These are phyloP conservation scores for Didymella keratinophila DNA, from an alignment of 2,329 filamentous ascomycete species.

Conservation along the genomic window DNA sequence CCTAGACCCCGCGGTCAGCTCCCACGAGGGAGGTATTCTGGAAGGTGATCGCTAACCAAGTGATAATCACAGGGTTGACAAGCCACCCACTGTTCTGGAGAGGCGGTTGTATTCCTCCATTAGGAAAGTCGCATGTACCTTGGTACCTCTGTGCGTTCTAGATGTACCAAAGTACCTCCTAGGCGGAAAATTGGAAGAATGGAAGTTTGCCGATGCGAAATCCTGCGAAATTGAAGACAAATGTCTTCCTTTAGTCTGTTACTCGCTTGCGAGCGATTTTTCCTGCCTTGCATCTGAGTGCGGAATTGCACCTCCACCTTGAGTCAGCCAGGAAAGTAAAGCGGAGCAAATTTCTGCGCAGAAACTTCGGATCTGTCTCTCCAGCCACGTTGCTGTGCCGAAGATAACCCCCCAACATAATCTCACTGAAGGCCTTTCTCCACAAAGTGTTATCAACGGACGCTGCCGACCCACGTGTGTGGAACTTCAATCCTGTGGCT, in stretches of 20 bases:
- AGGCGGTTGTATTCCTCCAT: conserved; percentile 12
- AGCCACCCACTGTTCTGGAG: conserved; percentile 13
- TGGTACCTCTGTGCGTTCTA: conserved; percentile 6
- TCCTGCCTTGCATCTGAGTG: conserved; percentile 1
- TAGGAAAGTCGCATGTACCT: conserved; percentile 14
- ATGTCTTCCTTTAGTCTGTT: background rate
- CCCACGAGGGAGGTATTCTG: conserved; percentile 20
- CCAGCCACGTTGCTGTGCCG: conserved; percentile 12
- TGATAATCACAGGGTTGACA: conserved; percentile 21
- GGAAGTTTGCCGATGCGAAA: background rate
- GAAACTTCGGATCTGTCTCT: conserved; percentile 10
- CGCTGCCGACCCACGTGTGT: conserved; percentile 21
- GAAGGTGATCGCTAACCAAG: conserved; percentile 13
- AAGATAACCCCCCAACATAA: conserved; percentile 18
- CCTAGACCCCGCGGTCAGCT: conserved; percentile 18
- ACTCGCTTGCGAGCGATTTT: background rate
- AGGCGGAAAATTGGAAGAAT: conserved; percentile 3
- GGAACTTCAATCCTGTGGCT: conserved; percentile 4
- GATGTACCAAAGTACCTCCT: conserved; percentile 9
- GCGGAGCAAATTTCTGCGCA: conserved; percentile 15
- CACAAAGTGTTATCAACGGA: conserved; percentile 16
- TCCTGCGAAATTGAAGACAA: background rate
- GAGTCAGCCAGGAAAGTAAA: conserved; percentile 19
- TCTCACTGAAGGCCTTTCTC: conserved; percentile 7
- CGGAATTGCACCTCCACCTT: conserved; percentile 16